Percentiles rank a stretch among this genome's conserved stretches.
Conservation (phyloP, 176 grass and related monocot species). For the Eremochloa ophiuroides region DNA sequence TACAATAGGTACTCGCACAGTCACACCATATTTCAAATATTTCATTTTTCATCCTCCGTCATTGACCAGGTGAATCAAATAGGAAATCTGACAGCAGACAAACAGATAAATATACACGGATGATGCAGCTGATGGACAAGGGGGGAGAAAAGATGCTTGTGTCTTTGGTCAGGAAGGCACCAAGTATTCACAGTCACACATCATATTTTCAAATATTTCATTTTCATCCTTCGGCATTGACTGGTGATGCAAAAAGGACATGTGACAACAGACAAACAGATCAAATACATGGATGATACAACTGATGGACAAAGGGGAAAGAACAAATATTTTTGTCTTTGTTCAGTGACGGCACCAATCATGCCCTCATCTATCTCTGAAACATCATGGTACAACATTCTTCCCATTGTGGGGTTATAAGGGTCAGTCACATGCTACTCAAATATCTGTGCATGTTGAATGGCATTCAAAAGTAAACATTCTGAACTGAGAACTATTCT, state of each 20-base stretch:
- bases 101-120: not conserved
- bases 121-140: not conserved
- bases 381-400: conserved; percentile 10
- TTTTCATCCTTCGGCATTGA: not conserved
- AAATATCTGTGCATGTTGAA: conserved; percentile 65
- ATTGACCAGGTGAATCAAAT: not conserved
- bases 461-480: conserved; percentile 36
- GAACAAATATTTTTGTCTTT: not conserved
- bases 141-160: not conserved
- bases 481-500: conserved; percentile 1
- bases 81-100: not conserved
- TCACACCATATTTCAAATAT: not conserved
- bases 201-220: too few species aligned
- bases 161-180: not conserved
- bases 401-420: conserved; percentile 19
- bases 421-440: conserved; percentile 53
- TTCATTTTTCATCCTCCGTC: not conserved
- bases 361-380: not conserved
- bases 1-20: not conserved
- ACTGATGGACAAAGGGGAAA: not conserved
- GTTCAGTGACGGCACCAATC: not conserved
- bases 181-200: not conserved
- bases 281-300: not conserved
- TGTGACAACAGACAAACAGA: not conserved
- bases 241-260: too few species aligned